Evolutionary conservation across 768 basidiomycete species (phyloP), one percentile per base, ranked within the genome.

Genomic region (Trametes cinnabarina): DNA sequence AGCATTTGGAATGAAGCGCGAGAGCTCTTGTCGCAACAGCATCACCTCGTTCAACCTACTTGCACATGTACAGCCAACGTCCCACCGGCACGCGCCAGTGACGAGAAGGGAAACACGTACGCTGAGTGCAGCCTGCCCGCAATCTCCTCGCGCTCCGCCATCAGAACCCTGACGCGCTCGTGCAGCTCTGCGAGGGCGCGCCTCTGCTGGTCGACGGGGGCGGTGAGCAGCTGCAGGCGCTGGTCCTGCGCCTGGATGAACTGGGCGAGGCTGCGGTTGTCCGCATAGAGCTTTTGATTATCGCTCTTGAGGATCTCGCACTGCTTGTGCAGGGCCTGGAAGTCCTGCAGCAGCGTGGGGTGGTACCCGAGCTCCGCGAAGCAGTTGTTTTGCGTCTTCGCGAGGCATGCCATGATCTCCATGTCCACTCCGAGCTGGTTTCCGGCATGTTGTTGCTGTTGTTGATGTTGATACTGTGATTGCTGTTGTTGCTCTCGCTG

Each of bases 311-410:
- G 51, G 7, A 61, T 54, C n/a, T 40, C 53, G 51, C 49, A 61
- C 68, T 62, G 58, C 48, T 78, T 73, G 30, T 76, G 57, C 17
- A 74, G 58, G 1, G 62, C 47, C 28, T 69, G 69, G 30, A 82
- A 47, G 32, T 68, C 76, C 44, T 71, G 72, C 4, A 72, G 51
- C 57, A 82, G 72, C 6, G 74, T 72, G 19, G 79, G 76, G 60
- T 71, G 72, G 65, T 80, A 80, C 12, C 80, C 80, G 34, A 67
- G 44, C 43, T 68, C 67, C 7, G 56, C 20, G 23, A 68, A 46
- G 55, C 60, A 62, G n/a, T 47, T 47, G 46, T 68, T 66, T 47
- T 63, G 50, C 10, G 61, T 61, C 22, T 25, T 15, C 12, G 63
- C 58, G 12, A 68, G 46, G 10, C 59, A 32, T 7, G 39, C 37